phyloP scores from a whole-genome alignment of 345 rosid species.

The Bruguiera sexangula region DNA sequence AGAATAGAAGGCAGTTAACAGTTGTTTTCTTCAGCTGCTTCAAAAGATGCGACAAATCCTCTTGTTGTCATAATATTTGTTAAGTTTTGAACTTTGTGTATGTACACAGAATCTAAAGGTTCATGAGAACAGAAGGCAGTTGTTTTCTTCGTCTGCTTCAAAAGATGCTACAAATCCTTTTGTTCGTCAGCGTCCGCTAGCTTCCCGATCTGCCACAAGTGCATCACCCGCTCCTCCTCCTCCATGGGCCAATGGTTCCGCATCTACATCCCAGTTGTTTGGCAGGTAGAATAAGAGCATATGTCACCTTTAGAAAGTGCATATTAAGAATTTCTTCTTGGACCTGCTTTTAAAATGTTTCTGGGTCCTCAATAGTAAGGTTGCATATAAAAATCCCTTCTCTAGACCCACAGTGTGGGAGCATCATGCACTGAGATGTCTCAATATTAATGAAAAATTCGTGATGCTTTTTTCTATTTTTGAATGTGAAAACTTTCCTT shows the following conservation, averaged over 20 bases:
- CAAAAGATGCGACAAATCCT: constrained; percentile 69
- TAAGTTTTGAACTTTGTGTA: constrained; percentile 1
- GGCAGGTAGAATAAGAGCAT: constrained; percentile 33
- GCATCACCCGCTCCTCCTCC: constrained; percentile 49
- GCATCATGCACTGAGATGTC: too few relatives aligned
- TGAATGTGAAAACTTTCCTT: not conserved
- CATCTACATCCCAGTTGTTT: constrained; percentile 45
- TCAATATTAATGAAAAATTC: too few relatives aligned
- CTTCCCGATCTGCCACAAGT: constrained; percentile 46
- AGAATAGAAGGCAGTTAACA: constrained; percentile 54
- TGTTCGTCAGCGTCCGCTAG: constrained; percentile 73
- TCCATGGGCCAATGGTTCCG: constrained; percentile 69
- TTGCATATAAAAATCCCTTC: too few relatives aligned
- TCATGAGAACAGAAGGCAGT: constrained; percentile 75
- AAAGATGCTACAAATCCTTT: constrained; percentile 74
- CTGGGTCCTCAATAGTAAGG: too few relatives aligned
- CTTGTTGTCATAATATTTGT: constrained; percentile 13
- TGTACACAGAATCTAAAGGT: constrained; percentile 62
- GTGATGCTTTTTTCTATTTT: too few relatives aligned
- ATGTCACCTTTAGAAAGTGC: not conserved
- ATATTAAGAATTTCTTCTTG: too few relatives aligned
- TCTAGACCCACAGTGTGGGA: too few relatives aligned
- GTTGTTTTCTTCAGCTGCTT: constrained; percentile 59
- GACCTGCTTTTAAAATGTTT: too few relatives aligned
- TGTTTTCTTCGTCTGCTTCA: constrained; percentile 63